Evolutionary conservation across 176 grass and related monocot genomes (phyloP), one percentile per base, ranked within the genome.

Genomic region (Oryza coarctata): DNA sequence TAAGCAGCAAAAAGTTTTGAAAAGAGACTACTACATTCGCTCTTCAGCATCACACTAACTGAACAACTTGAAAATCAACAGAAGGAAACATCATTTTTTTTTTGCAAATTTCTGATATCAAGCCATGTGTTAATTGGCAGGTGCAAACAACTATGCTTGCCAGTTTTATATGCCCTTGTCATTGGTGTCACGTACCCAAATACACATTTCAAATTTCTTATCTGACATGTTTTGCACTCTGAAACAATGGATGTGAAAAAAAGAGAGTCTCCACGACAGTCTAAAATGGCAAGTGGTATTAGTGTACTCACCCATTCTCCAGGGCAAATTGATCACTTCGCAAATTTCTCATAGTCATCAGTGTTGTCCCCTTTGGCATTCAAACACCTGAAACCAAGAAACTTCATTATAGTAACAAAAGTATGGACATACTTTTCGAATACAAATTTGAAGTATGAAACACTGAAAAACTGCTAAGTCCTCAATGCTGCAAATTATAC

Each of bases 381-480:
- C 78, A 93, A 20, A 60, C 94, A 97, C 83, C 90, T 93, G 76
- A 20, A 70, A 50, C 0, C 20, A 55, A n/a, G 6, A 73, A 67
- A 66, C 29, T 27, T 43, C 9, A 86, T 88, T 84, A 82, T 60
- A 97, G 94, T 71, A 97, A 93, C 89, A 78, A 55, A 93, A 93
- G 60, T 93, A 86, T 12, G 91, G 87, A 86, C 87, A 90, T 52
- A 88, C 84, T 93, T 87, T 95, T 93, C 71, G 90, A 55, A 55
- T n/a, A 5, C 22, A 55, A 55, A 55, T 8, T 8, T 22, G 6
- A 55, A 55, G 50, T 22, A 9, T 14, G 50, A 55, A 55, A 55
- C 18, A 22, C 50, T 9, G 50, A 55, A 22, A 55, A 55, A 55
- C 17, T 55, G 17, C 50, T 49, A 49, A 6, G 45, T 4, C 45